A percentile compares a stretch with the other conserved stretches of the same genome.
phyloP scores from a whole-genome alignment of 2,329 filamentous ascomycete species.

The Fusarium mangiferae region DNA sequence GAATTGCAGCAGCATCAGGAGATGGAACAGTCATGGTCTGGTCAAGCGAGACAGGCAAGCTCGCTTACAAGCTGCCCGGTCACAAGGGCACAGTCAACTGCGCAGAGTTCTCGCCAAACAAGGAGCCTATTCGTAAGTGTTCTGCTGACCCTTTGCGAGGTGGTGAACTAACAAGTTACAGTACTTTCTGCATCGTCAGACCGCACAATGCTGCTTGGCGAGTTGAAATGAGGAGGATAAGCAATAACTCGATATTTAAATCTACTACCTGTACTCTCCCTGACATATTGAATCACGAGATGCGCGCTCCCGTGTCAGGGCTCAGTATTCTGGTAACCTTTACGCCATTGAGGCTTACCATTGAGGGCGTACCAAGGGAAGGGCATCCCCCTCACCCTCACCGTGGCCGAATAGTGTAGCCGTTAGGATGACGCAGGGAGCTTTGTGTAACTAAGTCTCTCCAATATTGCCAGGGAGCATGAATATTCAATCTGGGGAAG shows the following conservation, averaged over 20 bases:
- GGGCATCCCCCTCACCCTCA: background rate
- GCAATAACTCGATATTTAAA: constrained; percentile 53
- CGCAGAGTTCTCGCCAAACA: constrained; percentile 86
- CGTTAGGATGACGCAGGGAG: background rate
- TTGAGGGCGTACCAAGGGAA: background rate
- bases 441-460: constrained; percentile 7
- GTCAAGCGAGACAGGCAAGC: constrained; percentile 87
- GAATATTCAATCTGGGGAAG: constrained; percentile 19
- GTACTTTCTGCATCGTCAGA: constrained; percentile 93
- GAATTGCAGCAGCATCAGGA: constrained; percentile 87
- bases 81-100: constrained; percentile 97
- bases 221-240: constrained; percentile 65
- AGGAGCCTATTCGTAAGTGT: constrained; percentile 85
- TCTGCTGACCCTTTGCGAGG: background rate
- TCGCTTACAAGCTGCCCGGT: constrained; percentile 93
- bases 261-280: constrained; percentile 2
- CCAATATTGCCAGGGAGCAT: constrained; percentile 20
- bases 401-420: background rate
- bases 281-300: constrained; percentile 3
- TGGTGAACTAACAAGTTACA: constrained; percentile 57
- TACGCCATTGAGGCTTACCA: background rate
- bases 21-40: constrained; percentile 93
- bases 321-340: background rate
- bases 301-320: background rate
- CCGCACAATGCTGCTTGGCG: constrained; percentile 83